Conservation (phyloP, 2,329 filamentous ascomycete species). For the Arachnopeziza araneosa region DNA sequence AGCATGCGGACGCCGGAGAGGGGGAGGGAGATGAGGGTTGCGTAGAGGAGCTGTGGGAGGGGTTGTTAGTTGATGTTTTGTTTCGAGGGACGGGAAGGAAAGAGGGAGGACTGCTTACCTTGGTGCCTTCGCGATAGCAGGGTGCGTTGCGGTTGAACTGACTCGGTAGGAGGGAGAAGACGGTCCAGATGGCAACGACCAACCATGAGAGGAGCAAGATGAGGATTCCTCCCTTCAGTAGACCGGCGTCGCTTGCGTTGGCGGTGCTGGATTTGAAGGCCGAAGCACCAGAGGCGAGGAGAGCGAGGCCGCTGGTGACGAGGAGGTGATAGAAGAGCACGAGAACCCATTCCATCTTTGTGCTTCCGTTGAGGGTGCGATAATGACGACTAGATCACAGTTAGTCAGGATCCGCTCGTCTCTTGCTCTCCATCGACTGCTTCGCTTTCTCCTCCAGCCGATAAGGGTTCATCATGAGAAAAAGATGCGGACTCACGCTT, state of each 20-base stretch:
- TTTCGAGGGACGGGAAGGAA: not conserved
- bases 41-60: slow-evolving; percentile 7
- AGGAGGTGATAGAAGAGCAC: slow-evolving; percentile 7
- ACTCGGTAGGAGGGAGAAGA: slow-evolving; percentile 4
- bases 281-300: slow-evolving; percentile 8
- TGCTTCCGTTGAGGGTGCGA: not conserved
- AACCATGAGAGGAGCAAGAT: slow-evolving; percentile 6
- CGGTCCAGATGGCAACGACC: not conserved
- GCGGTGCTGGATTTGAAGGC: not conserved
- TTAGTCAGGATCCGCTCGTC: too few species aligned
- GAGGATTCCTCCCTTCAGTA: slow-evolving; percentile 8
- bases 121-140: not conserved
- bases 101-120: not conserved
- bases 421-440: too few species aligned
- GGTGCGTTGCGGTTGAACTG: not conserved
- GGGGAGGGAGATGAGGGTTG: slow-evolving; percentile 13
- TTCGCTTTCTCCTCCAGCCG: too few species aligned
- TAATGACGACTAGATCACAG: not conserved
- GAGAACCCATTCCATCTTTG: slow-evolving; percentile 6
- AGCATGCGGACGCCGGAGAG: slow-evolving; percentile 26
- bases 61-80: not conserved
- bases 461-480: too few species aligned
- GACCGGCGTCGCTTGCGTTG: not conserved
- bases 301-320: slow-evolving; percentile 6
- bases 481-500: slow-evolving; percentile 13